Percentiles rank a stretch among this genome's conserved stretches.
phyloP scores from a whole-genome alignment of 306 rosid genomes.

The Pueraria montana region DNA sequence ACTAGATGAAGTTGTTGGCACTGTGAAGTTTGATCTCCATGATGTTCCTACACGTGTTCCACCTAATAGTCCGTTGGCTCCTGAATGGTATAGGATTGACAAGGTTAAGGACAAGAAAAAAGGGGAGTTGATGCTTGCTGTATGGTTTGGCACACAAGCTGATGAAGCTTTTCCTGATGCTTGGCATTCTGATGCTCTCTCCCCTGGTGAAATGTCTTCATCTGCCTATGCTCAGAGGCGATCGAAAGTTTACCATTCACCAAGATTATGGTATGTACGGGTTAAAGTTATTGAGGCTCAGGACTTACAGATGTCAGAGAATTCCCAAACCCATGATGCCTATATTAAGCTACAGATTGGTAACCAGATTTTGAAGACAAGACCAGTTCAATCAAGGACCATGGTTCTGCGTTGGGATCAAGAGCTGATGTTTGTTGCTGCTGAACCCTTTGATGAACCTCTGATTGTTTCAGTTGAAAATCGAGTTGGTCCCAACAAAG shows the following conservation, averaged over 20 bases:
- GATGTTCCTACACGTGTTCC: slow-evolving; percentile 87
- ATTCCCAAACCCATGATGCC: slow-evolving; percentile 72
- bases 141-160: slow-evolving; percentile 97
- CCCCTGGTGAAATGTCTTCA: slow-evolving; percentile 59
- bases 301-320: slow-evolving; percentile 73
- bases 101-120: slow-evolving; percentile 70
- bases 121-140: slow-evolving; percentile 97
- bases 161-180: slow-evolving; percentile 98
- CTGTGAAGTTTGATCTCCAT: slow-evolving; percentile 67
- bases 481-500: slow-evolving; percentile 74
- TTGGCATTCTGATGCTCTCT: slow-evolving; percentile 93
- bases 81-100: slow-evolving; percentile 90
- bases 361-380: slow-evolving; percentile 72
- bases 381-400: slow-evolving; percentile 62
- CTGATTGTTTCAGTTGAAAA: slow-evolving; percentile 80
- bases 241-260: slow-evolving; percentile 94
- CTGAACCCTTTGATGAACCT: slow-evolving; percentile 90
- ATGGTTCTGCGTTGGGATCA: slow-evolving; percentile 76
- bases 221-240: slow-evolving; percentile 60
- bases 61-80: slow-evolving; percentile 97
- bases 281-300: slow-evolving; percentile 87
- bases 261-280: slow-evolving; percentile 89
- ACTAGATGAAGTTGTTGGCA: slow-evolving; percentile 72
- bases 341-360: slow-evolving; percentile 87
- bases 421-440: slow-evolving; percentile 86